These are phyloP conservation scores for Cystofilobasidium capitatum DNA, from an alignment of 768 basidiomycete genomes.

Conservation along the genomic window DNA sequence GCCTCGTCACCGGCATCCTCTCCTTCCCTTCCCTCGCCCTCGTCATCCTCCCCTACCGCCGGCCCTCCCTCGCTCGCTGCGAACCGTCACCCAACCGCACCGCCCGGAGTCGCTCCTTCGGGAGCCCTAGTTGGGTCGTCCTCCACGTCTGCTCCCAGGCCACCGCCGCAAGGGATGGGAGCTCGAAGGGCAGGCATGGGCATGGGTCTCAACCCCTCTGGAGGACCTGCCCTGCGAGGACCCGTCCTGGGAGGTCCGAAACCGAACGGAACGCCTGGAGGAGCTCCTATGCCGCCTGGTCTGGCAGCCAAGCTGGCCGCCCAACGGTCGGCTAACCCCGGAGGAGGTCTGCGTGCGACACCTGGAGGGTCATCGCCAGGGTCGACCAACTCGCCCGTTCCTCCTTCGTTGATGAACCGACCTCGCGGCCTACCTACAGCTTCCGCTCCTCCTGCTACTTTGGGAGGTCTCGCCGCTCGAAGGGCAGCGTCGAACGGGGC, in stretches of 20 bases:
- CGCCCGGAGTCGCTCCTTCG: conserved; percentile 4
- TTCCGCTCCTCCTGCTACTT: conserved; percentile 13
- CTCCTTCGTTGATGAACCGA: conserved; percentile 20
- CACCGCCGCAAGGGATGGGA: conserved; percentile 16
- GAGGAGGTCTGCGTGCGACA: not conserved
- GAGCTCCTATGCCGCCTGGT: conserved; percentile 26
- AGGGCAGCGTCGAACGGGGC: conserved; percentile 10
- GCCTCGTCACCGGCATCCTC: not conserved
- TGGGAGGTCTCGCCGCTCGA: conserved; percentile 17
- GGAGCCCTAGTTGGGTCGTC: conserved; percentile 5
- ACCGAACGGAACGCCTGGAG: not conserved
- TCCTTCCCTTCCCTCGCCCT: not conserved
- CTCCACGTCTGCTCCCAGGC: not conserved
- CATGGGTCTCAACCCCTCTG: conserved; percentile 12
- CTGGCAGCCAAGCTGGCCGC: conserved; percentile 24
- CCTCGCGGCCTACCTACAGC: conserved; percentile 2
- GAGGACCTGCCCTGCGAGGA: conserved; percentile 4
- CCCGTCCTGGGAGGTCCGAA: conserved; percentile 18
- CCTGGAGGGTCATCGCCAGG: not conserved
- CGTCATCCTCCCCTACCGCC: not conserved
- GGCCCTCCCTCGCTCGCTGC: not conserved
- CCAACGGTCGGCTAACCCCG: not conserved
- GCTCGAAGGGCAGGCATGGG: conserved; percentile 20
- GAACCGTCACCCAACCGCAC: not conserved
- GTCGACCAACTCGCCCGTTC: conserved; percentile 6